phyloP scores from a whole-genome alignment of 352 stramenopile genomes.

The Phytophthora podocarpi region DNA sequence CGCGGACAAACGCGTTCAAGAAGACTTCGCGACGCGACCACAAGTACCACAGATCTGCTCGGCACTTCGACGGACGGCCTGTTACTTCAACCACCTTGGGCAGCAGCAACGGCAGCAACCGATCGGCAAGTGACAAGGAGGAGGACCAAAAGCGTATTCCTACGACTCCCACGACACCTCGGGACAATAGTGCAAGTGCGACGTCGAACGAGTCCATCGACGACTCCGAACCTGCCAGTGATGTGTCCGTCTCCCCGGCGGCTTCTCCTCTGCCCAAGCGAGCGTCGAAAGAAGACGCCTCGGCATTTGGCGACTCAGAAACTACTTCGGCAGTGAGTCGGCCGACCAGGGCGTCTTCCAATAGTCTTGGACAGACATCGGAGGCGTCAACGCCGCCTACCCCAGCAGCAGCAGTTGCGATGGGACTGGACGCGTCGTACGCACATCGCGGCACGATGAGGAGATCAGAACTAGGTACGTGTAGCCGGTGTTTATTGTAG shows the following conservation, averaged over 20 bases:
- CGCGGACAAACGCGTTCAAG: conserved; percentile 18
- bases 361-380: conserved; percentile 19
- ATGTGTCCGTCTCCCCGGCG: conserved; percentile 35
- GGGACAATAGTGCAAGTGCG: conserved; percentile 40
- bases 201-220: conserved; percentile 50
- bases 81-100: conserved; percentile 14
- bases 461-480: conserved; percentile 44
- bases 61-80: conserved; percentile 31
- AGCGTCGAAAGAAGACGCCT: conserved; percentile 36
- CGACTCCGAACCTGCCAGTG: conserved; percentile 42
- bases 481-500: not conserved
- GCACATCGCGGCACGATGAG: conserved; percentile 37
- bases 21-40: conserved; percentile 32
- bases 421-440: conserved; percentile 28
- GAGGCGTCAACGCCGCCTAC: conserved; percentile 5
- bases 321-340: conserved; percentile 13
- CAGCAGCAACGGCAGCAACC: conserved; percentile 31
- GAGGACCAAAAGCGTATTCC: conserved; percentile 19
- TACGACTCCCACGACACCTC: conserved; percentile 4
- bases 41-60: conserved; percentile 41
- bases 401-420: conserved; percentile 1
- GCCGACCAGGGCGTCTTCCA: conserved; percentile 10
- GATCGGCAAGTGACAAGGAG: conserved; percentile 26
- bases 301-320: conserved; percentile 25
- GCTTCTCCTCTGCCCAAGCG: conserved; percentile 24